phyloP scores from a whole-genome alignment of 768 basidiomycete genomes.

The Naganishia friedmannii region DNA sequence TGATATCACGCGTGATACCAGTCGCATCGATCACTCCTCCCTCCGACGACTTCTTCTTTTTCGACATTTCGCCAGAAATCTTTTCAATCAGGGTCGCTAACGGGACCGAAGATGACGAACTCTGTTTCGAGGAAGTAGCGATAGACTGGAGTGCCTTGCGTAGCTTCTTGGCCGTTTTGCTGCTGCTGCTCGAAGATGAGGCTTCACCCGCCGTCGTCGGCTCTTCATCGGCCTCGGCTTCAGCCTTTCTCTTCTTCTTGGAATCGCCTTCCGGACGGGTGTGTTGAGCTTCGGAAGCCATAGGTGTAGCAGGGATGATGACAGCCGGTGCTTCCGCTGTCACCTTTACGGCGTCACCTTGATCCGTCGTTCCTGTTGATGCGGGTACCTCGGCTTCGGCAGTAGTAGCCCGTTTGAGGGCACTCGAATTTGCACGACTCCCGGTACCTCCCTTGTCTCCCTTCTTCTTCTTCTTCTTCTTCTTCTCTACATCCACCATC shows the following conservation, averaged over 20 bases:
- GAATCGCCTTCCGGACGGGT: constrained; percentile 13
- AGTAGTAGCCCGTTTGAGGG: background rate
- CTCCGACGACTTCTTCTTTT: constrained; percentile 9
- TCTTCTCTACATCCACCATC: constrained; percentile 30
- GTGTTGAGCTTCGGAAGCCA: constrained; percentile 5
- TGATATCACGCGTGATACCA: constrained; percentile 16
- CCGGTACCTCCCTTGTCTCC: constrained; percentile 50
- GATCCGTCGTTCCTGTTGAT: background rate
- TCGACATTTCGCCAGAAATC: constrained; percentile 2
- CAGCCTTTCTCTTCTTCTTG: constrained; percentile 36
- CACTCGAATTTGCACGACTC: constrained; percentile 43
- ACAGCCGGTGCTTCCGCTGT: constrained; percentile 7
- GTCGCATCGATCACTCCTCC: constrained; percentile 16
- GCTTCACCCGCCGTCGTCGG: background rate
- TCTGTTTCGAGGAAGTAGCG: background rate
- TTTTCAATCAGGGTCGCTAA: constrained; percentile 16
- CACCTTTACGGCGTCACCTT: background rate
- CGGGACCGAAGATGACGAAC: background rate
- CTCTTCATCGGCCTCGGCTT: constrained; percentile 30
- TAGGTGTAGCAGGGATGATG: constrained; percentile 10
- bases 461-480: constrained; percentile 47
- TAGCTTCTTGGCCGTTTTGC: constrained; percentile 26
- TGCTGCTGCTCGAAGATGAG: constrained; percentile 34
- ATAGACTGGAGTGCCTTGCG: constrained; percentile 8
- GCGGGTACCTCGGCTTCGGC: background rate